Base-by-base conservation (phyloP, 2,329 filamentous ascomycete genomes). In the Purpureocillium takamizusanense region DNA sequence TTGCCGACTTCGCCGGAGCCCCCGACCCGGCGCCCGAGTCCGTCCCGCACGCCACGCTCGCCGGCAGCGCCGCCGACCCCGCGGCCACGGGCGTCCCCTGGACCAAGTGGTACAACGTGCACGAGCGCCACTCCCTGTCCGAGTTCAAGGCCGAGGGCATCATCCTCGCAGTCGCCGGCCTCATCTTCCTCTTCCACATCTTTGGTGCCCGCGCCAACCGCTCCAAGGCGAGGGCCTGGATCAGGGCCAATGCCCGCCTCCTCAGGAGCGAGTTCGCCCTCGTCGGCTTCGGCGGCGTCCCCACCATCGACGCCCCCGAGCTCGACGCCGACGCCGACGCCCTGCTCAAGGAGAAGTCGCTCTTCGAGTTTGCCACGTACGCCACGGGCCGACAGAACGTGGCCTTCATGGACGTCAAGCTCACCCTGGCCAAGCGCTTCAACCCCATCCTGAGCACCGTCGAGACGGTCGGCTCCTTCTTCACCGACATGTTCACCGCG, bases 91-190 rank as follows among this genome's bases (percentile, higher is more conserved):
- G 59, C 32, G 66, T 70, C 18, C 84, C 86, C 12, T 95, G 83
- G 62, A 95, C 88, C 37, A 87, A 86, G 70, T 98, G 92, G 92
- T 98, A 97, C 68, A 87, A 88, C 40, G 71, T 97, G 44, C 92
- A 94, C 74, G 89, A 97, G 74, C 87, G 92, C 55, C 81, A 89
- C 54, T 80, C 80, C 18, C 67, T 82, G 43, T 74, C 72, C 54
- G 92, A 98, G 61, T 98, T 98, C 73, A 80, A 80, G 65, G 75
- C 82, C 53, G 92, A 98, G 67, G 83, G 85, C 42, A 67, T 88
- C 59, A 84, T 98, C 52, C 66, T 95, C 43, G 74, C 76, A 27
- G 70, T 88, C 54, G 77, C 95, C 50, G 55, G 81, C 38, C 48
- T 94, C 38, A 75, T 95, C 47, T 70, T 95, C 47, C 58, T 81